Base-by-base conservation (phyloP, 2,329 filamentous ascomycete species). In the Byssothecium circinans region DNA sequence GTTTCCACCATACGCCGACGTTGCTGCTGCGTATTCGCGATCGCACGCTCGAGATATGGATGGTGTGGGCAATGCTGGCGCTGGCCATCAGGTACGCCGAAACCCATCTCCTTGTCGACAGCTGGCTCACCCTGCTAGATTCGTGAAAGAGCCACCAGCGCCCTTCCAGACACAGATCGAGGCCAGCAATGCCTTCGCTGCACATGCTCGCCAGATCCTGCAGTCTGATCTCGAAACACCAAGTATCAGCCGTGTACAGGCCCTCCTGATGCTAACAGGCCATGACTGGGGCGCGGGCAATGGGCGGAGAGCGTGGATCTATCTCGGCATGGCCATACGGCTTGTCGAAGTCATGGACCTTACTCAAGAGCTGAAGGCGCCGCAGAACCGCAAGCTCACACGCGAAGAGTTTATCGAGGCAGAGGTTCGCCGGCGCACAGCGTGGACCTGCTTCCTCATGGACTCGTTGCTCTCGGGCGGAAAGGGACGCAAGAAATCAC, bases 211-310 rank as follows among this genome's bases (percentile, higher is more conserved):
- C 44, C 67, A 71, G 53, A 67, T 72, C 27, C 61, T 73, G n/a
- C 69, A 72, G 50, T 64, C 58, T 29, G 67, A 70, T 51, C 64
- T 73, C 52, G 70, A 72, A 54, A 69, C 66, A 17, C 70, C 70
- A 15, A 68, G 61, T 49, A 64, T 72, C 44, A 67, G 64, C 50
- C 66, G 69, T 44, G 69, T 73, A 12, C 70, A 73, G 50, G 68
- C 69, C 12, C 57, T 73, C 39, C 54, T 75, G 41, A 71, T 77
- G 63, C 49, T 77, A 18, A 75, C 74, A 0, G 73, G 72, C n/a
- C 72, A 75, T 43, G 72, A 75, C 45, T 77, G 75, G 71, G 71
- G 66, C 47, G 77, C 73, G 44, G 76, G 72, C 49, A 74, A 73
- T 32, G 70, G 70, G 2, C 56, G 68, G 18, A 52, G 69, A 32